Evolutionary conservation across 2,329 filamentous ascomycete species (phyloP).

Genomic region (Intubia oerlemansii): DNA sequence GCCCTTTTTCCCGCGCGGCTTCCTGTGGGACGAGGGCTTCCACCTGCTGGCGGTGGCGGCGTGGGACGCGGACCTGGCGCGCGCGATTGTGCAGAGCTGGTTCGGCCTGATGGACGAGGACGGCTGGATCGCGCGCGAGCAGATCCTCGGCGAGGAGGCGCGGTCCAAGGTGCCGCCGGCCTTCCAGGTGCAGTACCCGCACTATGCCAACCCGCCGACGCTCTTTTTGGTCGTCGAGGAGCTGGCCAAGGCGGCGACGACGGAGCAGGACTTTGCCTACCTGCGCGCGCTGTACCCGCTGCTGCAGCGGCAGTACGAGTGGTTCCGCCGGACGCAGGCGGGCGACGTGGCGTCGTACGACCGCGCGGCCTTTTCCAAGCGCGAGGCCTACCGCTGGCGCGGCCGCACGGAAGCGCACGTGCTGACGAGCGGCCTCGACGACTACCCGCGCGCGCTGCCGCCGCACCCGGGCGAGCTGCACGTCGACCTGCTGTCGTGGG

Average conservation of each 20-base stretch:
- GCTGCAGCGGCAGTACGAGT: conserved; percentile 73
- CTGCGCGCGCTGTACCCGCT: conserved; percentile 65
- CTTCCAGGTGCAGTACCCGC: conserved; percentile 89
- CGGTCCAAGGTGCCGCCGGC: conserved; percentile 84
- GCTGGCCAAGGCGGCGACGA: conserved; percentile 29
- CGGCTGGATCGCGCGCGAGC: conserved; percentile 92
- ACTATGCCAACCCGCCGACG: conserved; percentile 93
- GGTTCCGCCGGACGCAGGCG: conserved; percentile 82
- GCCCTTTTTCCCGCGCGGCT: conserved; percentile 89
- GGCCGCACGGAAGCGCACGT: conserved; percentile 74
- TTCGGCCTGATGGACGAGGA: conserved; percentile 91
- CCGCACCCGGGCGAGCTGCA: conserved; percentile 93
- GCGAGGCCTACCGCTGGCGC: conserved; percentile 88
- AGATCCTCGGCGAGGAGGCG: conserved; percentile 80
- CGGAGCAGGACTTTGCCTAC: conserved; percentile 47
- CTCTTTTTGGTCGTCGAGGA: conserved; percentile 80
- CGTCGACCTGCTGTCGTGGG: conserved; percentile 86
- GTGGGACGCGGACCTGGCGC: conserved; percentile 76
- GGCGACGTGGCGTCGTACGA: conserved; percentile 87
- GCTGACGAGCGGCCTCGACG: conserved; percentile 82
- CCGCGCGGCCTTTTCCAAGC: conserved; percentile 67
- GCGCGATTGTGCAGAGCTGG: conserved; percentile 87
- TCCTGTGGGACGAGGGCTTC: conserved; percentile 97
- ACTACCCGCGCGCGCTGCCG: conserved; percentile 84
- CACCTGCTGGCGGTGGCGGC: conserved; percentile 80